Conservation (phyloP, 306 rosid genomes). For the Vigna angularis region DNA sequence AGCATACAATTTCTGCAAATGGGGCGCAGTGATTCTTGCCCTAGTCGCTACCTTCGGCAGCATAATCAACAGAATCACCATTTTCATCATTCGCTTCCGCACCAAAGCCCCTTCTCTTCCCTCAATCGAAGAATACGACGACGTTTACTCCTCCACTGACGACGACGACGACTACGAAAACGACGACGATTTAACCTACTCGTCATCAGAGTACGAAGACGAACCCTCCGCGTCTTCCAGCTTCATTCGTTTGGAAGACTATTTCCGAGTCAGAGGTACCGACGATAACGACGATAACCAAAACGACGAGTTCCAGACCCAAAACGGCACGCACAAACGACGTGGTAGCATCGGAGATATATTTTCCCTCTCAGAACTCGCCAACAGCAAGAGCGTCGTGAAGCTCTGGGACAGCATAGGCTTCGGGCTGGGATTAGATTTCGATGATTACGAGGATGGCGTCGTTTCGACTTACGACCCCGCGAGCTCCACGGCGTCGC, state of each 20-base stretch:
- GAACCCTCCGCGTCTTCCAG: conserved; percentile 25
- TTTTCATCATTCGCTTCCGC: conserved; percentile 52
- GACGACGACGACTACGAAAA: conserved; percentile 35
- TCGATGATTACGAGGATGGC: conserved; percentile 44
- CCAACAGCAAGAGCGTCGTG: conserved; percentile 72
- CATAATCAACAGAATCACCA: conserved; percentile 60
- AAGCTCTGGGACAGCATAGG: conserved; percentile 84
- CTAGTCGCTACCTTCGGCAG: conserved; percentile 70
- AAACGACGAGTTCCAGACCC: conserved; percentile 39
- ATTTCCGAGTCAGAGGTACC: conserved; percentile 56
- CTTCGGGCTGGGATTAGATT: conserved; percentile 59
- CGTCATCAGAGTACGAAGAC: conserved; percentile 52
- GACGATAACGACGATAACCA: not conserved
- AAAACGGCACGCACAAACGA: conserved; percentile 43
- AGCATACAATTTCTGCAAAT: conserved; percentile 64
- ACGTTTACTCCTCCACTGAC: conserved; percentile 37
- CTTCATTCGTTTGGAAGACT: conserved; percentile 42
- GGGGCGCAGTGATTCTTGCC: conserved; percentile 88
- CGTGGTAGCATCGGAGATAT: conserved; percentile 56
- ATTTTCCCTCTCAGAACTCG: conserved; percentile 68
- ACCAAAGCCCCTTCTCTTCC: conserved; percentile 37
- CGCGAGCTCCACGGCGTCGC: conserved; percentile 41
- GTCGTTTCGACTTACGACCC: conserved; percentile 48
- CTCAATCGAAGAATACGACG: conserved; percentile 28
- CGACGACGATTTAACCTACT: conserved; percentile 42